Evolutionary conservation across 768 basidiomycete species (phyloP), one percentile per base, ranked within the genome.

Genomic region (Hericium erinaceus): DNA sequence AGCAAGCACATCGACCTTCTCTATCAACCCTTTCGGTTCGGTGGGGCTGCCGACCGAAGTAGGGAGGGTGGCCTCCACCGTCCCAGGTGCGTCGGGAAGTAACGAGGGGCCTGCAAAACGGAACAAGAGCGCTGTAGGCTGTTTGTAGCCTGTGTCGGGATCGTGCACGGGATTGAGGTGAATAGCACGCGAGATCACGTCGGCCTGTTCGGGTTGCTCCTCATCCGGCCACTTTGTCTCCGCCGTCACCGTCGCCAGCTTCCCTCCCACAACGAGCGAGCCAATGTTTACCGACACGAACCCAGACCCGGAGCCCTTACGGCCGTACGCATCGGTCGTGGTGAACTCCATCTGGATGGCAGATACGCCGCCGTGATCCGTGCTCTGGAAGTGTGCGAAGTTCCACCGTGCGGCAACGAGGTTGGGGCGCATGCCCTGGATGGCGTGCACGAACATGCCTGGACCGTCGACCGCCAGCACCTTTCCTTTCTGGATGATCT

Each of bases 371-470:
- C 81, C 84, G 52, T 83, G 79, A 24, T 81, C 75, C 16, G 75
- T 70, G 66, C 89, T 88, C 70, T 92, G 87, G 78, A 99, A 99
- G 74, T 89, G 79, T 28, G 77, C 86, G 73, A 98, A 99, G 75
- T 98, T 98, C 97, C 97, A 99, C 9, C 87, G 74, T 18, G 90
- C 77, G 13, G 97, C 97, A 64, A 97, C 83, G 57, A 92, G 80
- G 72, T 99, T 90, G 52, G 95, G 94, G 8, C 93, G 82, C 92
- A 99, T 95, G 69, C 95, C 97, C 69, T 98, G 95, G 69, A 98
- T 97, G 48, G 95, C 95, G 70, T 95, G 91, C 18, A 95, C 80
- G 70, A 95, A 84, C 87, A 93, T 90, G 28, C 92, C 91, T 39
- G 79, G 74, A 48, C 88, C 89, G 37, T 79, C 69, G 56, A 82